These are phyloP conservation scores for Eutypa lata DNA, from an alignment of 2,329 filamentous ascomycete genomes.

Conservation along the genomic window DNA sequence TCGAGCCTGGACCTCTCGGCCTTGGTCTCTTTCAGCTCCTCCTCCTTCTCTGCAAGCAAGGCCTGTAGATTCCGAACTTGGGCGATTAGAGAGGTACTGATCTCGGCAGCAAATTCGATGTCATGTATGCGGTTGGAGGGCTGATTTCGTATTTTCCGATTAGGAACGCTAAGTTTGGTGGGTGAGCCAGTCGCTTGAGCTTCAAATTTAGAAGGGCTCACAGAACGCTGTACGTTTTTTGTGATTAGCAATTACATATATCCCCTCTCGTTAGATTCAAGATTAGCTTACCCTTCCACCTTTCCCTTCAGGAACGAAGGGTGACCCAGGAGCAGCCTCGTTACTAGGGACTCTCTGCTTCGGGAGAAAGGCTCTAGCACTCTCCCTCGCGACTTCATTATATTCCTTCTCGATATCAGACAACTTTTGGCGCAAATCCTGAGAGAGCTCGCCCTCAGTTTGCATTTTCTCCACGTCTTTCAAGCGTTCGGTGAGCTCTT, in stretches of 20 bases:
- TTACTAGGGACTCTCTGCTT: constrained; percentile 77
- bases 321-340: constrained; percentile 53
- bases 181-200: constrained; percentile 82
- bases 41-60: constrained; percentile 82
- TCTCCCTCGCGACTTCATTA: constrained; percentile 88
- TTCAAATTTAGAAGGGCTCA: constrained; percentile 76
- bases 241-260: constrained; percentile 6
- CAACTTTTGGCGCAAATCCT: constrained; percentile 79
- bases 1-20: constrained; percentile 77
- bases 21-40: constrained; percentile 72
- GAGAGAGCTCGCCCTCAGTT: constrained; percentile 72
- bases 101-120: constrained; percentile 97
- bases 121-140: constrained; percentile 86
- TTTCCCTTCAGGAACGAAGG: constrained; percentile 51
- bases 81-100: constrained; percentile 89
- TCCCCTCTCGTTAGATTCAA: neutral
- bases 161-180: constrained; percentile 83
- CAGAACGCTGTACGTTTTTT: constrained; percentile 53
- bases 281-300: constrained; percentile 46
- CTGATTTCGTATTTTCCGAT: constrained; percentile 86
- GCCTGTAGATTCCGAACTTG: constrained; percentile 89
- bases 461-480: constrained; percentile 80
- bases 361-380: constrained; percentile 80
- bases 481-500: constrained; percentile 76
- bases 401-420: constrained; percentile 90